Evolutionary conservation across 2,329 filamentous ascomycete species (phyloP).

Genomic region (Hypoxylon sp.): DNA sequence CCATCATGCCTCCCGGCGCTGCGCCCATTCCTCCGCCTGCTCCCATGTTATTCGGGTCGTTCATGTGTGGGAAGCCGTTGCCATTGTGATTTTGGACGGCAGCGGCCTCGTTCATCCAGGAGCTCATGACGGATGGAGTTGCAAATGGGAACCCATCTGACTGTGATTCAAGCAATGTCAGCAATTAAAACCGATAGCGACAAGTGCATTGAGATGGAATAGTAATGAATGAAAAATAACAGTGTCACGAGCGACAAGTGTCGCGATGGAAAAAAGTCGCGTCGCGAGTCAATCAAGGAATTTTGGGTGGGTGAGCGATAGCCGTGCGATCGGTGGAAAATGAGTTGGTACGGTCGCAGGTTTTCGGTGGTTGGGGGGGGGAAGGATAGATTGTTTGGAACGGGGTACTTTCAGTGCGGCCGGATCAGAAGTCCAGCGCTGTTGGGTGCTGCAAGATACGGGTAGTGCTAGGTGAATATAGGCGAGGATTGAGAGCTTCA

Average conservation of each 20-base stretch:
- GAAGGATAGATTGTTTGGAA: conserved; percentile 35
- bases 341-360: conserved; percentile 47
- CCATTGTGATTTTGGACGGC: conserved; percentile 78
- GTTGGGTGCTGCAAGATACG: background rate
- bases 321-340: conserved; percentile 53
- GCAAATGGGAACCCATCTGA: conserved; percentile 65
- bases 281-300: conserved; percentile 58
- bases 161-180: conserved; percentile 60
- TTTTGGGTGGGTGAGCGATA: conserved; percentile 52
- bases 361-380: conserved; percentile 46
- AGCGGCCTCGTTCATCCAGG: conserved; percentile 78
- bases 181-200: conserved; percentile 56
- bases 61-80: conserved; percentile 76
- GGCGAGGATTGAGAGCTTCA: conserved; percentile 12
- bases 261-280: conserved; percentile 64
- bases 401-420: conserved; percentile 5
- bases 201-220: conserved; percentile 61
- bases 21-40: conserved; percentile 56
- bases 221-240: conserved; percentile 56
- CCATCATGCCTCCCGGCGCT: conserved; percentile 67
- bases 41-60: conserved; percentile 69
- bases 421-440: conserved; percentile 27
- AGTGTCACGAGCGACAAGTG: conserved; percentile 56
- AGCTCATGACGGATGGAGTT: conserved; percentile 73
- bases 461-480: conserved; percentile 3